A percentile compares a stretch with the other conserved stretches of the same genome.
Evolutionary conservation across 306 rosid species (phyloP).

Genomic region (Dalbergia cochinchinensis): DNA sequence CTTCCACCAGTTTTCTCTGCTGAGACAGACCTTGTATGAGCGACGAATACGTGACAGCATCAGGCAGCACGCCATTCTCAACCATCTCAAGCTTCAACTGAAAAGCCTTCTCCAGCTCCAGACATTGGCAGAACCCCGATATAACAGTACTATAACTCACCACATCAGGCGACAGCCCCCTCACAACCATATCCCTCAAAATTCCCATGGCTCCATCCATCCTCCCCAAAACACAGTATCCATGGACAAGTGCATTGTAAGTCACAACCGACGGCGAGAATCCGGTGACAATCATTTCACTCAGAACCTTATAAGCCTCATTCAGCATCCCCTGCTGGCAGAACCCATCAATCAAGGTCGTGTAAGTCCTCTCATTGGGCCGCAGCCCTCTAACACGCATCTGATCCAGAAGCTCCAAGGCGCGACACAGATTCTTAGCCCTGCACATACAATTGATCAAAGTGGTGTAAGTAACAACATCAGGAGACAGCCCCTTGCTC

Average conservation of each 20-base stretch:
- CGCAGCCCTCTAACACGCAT: conserved; percentile 74
- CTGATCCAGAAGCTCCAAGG: conserved; percentile 70
- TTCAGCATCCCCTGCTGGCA: conserved; percentile 72
- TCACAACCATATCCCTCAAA: conserved; percentile 65
- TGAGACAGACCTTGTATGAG: conserved; percentile 85
- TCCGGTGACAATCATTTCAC: conserved; percentile 75
- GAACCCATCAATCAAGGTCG: conserved; percentile 84
- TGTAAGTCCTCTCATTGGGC: conserved; percentile 84
- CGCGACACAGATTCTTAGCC: conserved; percentile 78
- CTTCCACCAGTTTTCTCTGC: conserved; percentile 70
- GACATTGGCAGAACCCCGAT: conserved; percentile 74
- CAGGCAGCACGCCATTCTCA: conserved; percentile 72
- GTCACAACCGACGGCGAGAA: conserved; percentile 80
- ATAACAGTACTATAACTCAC: conserved; percentile 87
- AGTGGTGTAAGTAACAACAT: conserved; percentile 86
- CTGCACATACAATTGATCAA: conserved; percentile 83
- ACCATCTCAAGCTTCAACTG: conserved; percentile 77
- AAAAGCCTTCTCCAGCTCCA: conserved; percentile 76
- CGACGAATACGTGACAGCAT: conserved; percentile 72
- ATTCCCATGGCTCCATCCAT: conserved; percentile 71
- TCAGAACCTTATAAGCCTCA: conserved; percentile 72
- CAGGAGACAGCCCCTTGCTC: conserved; percentile 74
- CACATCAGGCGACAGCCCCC: conserved; percentile 74
- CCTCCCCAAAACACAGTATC: conserved; percentile 74
- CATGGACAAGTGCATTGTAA: conserved; percentile 80